A percentile compares a stretch with the other conserved stretches of the same genome.
These are phyloP conservation scores for Asterophora lycoperdoides DNA, from an alignment of 768 basidiomycete species.

Conservation along the genomic window DNA sequence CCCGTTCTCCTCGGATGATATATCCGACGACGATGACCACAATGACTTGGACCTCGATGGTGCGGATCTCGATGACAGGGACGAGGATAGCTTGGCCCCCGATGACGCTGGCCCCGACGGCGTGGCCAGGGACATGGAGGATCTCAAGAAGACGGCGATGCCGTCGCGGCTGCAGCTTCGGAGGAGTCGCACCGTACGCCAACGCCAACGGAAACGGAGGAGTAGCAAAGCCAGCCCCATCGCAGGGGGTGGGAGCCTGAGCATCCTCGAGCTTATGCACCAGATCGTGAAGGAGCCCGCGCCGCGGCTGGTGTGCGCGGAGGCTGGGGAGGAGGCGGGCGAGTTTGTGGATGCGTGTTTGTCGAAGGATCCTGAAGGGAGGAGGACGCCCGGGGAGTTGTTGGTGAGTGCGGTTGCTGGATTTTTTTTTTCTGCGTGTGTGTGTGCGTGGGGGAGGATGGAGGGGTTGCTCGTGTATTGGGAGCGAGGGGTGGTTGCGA, in stretches of 20 bases:
- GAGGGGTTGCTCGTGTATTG: too few species aligned
- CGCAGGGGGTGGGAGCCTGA: too few species aligned
- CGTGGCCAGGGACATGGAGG: conserved; percentile 22
- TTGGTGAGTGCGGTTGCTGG: conserved; percentile 46
- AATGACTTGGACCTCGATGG: conserved; percentile 67
- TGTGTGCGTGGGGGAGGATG: too few species aligned
- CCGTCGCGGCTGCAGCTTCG: too few species aligned
- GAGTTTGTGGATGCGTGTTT: conserved; percentile 87
- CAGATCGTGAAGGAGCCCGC: conserved; percentile 99
- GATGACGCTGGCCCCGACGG: conserved; percentile 25
- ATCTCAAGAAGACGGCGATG: conserved; percentile 34
- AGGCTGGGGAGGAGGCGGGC: conserved; percentile 67
- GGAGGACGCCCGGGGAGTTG: conserved; percentile 83
- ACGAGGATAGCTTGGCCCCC: conserved; percentile 70
- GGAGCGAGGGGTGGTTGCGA: too few species aligned
- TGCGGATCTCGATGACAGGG: too few species aligned
- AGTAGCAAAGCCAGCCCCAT: too few species aligned
- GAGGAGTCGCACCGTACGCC: too few species aligned
- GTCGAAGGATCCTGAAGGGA: conserved; percentile 77
- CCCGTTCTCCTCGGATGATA: conserved; percentile 65
- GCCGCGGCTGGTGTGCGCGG: conserved; percentile 64
- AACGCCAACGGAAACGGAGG: too few species aligned
- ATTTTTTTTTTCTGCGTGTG: conserved; percentile 2
- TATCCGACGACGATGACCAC: conserved; percentile 7
- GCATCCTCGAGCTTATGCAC: conserved; percentile 92